Evolutionary conservation across 768 basidiomycete species (phyloP).

Genomic region (Lactarius trivialis): DNA sequence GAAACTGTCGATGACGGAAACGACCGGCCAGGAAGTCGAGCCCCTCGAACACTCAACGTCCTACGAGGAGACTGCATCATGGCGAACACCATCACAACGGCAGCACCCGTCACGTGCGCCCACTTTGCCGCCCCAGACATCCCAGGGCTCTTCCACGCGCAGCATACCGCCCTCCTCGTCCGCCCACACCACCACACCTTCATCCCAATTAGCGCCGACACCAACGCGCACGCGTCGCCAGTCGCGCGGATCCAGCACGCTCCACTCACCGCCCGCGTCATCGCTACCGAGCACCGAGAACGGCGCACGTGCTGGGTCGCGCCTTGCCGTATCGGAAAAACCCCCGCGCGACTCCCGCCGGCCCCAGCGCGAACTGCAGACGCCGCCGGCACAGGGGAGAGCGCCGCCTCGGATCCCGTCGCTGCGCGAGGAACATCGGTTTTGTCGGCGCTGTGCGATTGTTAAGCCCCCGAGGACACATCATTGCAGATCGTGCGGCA

Average conservation of each 20-base stretch:
- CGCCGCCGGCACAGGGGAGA: slow-evolving; percentile 1
- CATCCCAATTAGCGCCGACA: not conserved
- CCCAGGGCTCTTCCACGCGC: slow-evolving; percentile 13
- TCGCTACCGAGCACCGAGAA: not conserved
- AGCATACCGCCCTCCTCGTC: slow-evolving; percentile 16
- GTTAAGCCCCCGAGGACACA: slow-evolving; percentile 72
- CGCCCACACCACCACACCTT: slow-evolving; percentile 2
- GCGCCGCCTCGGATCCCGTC: slow-evolving; percentile 39
- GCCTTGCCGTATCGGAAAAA: not conserved
- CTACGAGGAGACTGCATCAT: not conserved
- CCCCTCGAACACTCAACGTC: not conserved
- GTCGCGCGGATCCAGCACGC: slow-evolving; percentile 7
- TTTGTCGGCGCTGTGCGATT: slow-evolving; percentile 56
- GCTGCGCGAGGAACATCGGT: slow-evolving; percentile 57
- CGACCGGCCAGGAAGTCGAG: not conserved
- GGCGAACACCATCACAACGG: not conserved
- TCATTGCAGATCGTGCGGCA: slow-evolving; percentile 80
- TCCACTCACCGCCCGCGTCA: not conserved
- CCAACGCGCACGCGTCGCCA: slow-evolving; percentile 1
- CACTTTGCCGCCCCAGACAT: not conserved
- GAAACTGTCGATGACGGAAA: not conserved
- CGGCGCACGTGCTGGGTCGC: not conserved
- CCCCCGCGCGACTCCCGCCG: not conserved
- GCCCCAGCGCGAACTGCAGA: not conserved
- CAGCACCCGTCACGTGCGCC: slow-evolving; percentile 1